These are phyloP conservation scores for Roridomyces roridus DNA, from an alignment of 768 basidiomycete genomes.

Conservation along the genomic window DNA sequence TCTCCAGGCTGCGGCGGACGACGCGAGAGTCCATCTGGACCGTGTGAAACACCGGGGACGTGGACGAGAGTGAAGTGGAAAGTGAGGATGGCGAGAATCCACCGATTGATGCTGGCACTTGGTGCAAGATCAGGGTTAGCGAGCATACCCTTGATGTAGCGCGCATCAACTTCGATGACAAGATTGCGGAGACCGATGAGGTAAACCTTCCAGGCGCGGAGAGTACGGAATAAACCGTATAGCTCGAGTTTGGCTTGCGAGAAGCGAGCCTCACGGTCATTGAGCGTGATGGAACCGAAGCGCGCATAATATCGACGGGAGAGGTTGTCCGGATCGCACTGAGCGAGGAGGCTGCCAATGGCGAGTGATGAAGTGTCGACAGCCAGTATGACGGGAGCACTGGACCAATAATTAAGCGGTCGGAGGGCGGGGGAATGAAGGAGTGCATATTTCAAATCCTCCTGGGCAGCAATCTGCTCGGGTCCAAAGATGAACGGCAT, in stretches of 20 bases:
- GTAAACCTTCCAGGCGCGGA: conserved; percentile 25
- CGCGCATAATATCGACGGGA: conserved; percentile 28
- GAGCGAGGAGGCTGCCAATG: conserved; percentile 40
- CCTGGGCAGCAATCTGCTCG: conserved; percentile 28
- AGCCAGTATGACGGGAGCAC: conserved; percentile 34
- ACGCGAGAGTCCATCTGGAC: conserved; percentile 38
- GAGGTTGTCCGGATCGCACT: conserved; percentile 26
- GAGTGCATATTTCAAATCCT: conserved; percentile 32
- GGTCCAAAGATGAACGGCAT: conserved; percentile 35
- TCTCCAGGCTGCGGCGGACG: conserved; percentile 21
- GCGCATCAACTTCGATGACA: conserved; percentile 42
- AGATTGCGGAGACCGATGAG: conserved; percentile 38
- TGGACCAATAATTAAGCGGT: conserved; percentile 38
- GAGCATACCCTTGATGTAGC: conserved; percentile 44
- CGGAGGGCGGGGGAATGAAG: conserved; percentile 32
- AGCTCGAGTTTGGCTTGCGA: conserved; percentile 42
- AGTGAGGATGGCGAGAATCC: conserved; percentile 32
- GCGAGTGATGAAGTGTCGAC: conserved; percentile 43
- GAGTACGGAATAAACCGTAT: conserved; percentile 36
- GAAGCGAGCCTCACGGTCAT: conserved; percentile 33
- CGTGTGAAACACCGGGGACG: conserved; percentile 28
- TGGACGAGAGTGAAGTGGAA: conserved; percentile 40
- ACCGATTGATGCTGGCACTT: conserved; percentile 30
- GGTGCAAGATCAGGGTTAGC: conserved; percentile 32
- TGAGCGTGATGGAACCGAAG: conserved; percentile 44